Percentiles rank a stretch among this genome's conserved stretches.
Evolutionary conservation across 257 asterid species (phyloP).

Genomic region (Jasminum sambac): DNA sequence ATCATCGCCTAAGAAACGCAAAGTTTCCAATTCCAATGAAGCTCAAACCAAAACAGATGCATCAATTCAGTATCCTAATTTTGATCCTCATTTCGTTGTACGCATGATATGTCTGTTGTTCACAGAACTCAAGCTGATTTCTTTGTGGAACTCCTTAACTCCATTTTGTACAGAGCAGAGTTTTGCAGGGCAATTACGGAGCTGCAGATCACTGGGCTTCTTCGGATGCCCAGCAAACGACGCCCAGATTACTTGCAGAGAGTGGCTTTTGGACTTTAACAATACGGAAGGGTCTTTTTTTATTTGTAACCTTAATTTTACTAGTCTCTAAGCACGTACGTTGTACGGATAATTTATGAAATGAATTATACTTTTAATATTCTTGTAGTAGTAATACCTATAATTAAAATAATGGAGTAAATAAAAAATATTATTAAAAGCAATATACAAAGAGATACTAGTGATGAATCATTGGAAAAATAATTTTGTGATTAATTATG

Average conservation of each 20-base stretch:
- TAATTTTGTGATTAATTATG: no score
- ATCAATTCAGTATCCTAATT: conserved; percentile 73
- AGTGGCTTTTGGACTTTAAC: conserved; percentile 81
- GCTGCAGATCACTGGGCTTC: conserved; percentile 84
- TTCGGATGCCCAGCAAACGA: conserved; percentile 91
- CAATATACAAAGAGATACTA: no score
- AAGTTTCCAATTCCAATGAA: conserved; percentile 27
- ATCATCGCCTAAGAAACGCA: conserved; percentile 81
- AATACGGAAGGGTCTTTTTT: background rate
- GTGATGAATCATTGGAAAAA: no score
- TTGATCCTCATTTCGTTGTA: background rate
- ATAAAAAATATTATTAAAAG: no score
- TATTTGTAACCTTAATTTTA: no score
- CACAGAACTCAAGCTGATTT: background rate
- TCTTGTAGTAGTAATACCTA: no score
- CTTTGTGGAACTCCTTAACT: conserved; percentile 47
- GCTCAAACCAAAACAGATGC: conserved; percentile 57
- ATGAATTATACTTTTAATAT: no score
- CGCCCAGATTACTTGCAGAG: conserved; percentile 96
- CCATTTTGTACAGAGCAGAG: conserved; percentile 57
- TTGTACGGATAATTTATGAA: no score
- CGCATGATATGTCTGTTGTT: background rate
- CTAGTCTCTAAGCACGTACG: no score
- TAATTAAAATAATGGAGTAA: no score
- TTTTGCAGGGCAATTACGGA: conserved; percentile 91